Evolutionary conservation across 2,329 filamentous ascomycete species (phyloP).

Genomic region (Nothomitra cinnamomea): DNA sequence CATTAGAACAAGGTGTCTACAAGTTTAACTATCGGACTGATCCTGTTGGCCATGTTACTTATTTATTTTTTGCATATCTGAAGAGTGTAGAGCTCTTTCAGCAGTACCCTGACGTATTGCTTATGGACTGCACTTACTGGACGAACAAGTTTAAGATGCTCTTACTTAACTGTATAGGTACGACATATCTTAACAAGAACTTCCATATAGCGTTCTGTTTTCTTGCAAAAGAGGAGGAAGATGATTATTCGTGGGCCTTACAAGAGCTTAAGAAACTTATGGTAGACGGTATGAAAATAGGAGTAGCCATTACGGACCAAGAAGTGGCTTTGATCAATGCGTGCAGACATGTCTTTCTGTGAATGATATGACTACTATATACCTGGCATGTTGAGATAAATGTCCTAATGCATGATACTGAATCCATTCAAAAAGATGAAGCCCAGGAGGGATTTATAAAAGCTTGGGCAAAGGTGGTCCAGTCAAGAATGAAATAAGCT

Average conservation of each 20-base stretch:
- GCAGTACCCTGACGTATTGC: too few relatives aligned
- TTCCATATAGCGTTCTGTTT: too few relatives aligned
- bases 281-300: background rate
- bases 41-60: too few relatives aligned
- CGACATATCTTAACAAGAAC: background rate
- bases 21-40: too few relatives aligned
- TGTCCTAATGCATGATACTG: background rate
- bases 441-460: background rate
- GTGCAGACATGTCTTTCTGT: too few relatives aligned
- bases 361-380: background rate
- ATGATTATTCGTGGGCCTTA: background rate
- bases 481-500: background rate
- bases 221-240: background rate
- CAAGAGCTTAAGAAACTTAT: background rate
- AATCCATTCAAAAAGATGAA: background rate
- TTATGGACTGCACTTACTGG: too few relatives aligned
- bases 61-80: too few relatives aligned
- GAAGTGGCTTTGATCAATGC: background rate
- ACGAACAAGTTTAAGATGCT: too few relatives aligned
- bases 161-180: background rate
- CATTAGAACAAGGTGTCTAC: too few relatives aligned
- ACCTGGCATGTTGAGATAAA: constrained; percentile 1
- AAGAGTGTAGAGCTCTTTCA: too few relatives aligned
- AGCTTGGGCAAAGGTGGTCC: background rate
- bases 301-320: background rate